Conservation (phyloP, 2,329 filamentous ascomycete genomes). For the Scedosporium aurantiacum region DNA sequence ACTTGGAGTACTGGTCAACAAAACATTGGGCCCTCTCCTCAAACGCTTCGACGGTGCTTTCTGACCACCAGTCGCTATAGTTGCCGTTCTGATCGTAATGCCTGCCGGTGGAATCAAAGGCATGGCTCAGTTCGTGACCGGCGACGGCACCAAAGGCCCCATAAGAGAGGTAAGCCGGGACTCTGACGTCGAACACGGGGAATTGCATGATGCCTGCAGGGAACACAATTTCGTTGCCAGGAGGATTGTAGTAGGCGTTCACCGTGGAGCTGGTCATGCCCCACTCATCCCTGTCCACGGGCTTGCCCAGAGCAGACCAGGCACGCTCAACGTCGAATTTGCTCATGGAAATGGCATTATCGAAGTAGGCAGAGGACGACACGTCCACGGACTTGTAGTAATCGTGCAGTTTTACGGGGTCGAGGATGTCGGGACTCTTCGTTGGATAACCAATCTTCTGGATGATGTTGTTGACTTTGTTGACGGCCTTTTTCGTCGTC, state of each 20-base stretch:
- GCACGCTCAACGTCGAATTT: conserved; percentile 31
- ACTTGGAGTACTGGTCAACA: conserved; percentile 54
- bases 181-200: conserved; percentile 50
- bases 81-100: conserved; percentile 56
- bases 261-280: conserved; percentile 47
- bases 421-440: conserved; percentile 48
- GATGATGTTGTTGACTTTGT: conserved; percentile 56
- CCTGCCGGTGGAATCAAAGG: conserved; percentile 55
- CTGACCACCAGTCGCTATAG: conserved; percentile 56
- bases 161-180: conserved; percentile 56
- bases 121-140: conserved; percentile 60
- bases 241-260: conserved; percentile 57
- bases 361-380: conserved; percentile 40
- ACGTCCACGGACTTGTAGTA: conserved; percentile 47
- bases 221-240: conserved; percentile 58
- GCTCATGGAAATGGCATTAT: conserved; percentile 42
- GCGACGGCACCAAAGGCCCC: conserved; percentile 58
- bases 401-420: conserved; percentile 40
- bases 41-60: conserved; percentile 47
- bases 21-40: conserved; percentile 52
- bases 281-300: conserved; percentile 50
- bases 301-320: conserved; percentile 49
- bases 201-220: conserved; percentile 60
- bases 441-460: conserved; percentile 60
- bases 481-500: conserved; percentile 46